Conservation (phyloP, 2,329 filamentous ascomycete species). For the Fusarium haematococcum region DNA sequence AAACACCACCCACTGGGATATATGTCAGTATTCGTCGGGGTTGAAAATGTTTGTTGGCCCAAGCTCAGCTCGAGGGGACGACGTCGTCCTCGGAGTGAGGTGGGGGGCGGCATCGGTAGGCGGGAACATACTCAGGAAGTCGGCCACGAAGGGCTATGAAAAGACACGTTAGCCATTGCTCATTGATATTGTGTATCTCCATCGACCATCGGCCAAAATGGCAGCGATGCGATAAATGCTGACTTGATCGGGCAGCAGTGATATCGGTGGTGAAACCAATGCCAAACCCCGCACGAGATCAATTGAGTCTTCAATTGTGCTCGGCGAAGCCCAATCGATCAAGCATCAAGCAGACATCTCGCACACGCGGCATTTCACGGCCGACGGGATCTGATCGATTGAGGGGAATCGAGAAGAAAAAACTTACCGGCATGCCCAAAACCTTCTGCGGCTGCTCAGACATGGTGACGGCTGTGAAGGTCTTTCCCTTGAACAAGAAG, state of each 20-base stretch:
- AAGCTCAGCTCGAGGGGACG: constrained; percentile 13
- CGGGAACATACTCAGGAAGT: constrained; percentile 93
- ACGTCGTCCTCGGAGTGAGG: constrained; percentile 14
- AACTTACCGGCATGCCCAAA: constrained; percentile 76
- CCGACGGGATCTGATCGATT: constrained; percentile 22
- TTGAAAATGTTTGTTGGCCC: constrained; percentile 5
- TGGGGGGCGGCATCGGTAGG: constrained; percentile 27
- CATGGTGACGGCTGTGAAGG: constrained; percentile 62
- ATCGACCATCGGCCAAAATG: constrained; percentile 2
- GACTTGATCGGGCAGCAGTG: background rate
- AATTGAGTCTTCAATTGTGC: constrained; percentile 29
- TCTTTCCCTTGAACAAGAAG: constrained; percentile 58
- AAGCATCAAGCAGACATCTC: constrained; percentile 24
- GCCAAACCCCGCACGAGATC: constrained; percentile 3
- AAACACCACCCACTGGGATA: constrained; percentile 95
- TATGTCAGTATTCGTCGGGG: constrained; percentile 29
- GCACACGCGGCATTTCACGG: constrained; percentile 47
- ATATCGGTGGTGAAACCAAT: background rate
- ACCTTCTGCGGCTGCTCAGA: constrained; percentile 68
- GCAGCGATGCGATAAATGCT: constrained; percentile 10
- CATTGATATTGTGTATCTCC: background rate
- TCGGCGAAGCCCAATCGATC: constrained; percentile 11
- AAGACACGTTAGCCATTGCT: constrained; percentile 40
- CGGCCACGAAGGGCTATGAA: constrained; percentile 88
- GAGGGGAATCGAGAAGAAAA: background rate